Evolutionary conservation across 2,329 filamentous ascomycete species (phyloP).

Genomic region (Aspergillus versicolor): DNA sequence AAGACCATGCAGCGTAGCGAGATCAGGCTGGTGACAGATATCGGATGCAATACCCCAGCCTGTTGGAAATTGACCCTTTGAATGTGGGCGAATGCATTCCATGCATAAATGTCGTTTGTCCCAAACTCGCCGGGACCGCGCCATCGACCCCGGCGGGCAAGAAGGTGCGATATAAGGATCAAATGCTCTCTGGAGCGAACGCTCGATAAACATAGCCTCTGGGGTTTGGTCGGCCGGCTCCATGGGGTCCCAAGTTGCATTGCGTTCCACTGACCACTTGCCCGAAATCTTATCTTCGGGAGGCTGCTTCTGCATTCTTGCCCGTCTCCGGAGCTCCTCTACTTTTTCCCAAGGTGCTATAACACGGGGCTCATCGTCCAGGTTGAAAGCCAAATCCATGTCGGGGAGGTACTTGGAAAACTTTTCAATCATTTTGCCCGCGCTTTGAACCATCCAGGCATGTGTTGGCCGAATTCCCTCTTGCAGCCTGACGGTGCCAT

Average conservation of each 20-base stretch:
- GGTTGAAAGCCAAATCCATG: conserved; percentile 63
- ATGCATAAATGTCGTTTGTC: conserved; percentile 65
- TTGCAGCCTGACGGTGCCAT: conserved; percentile 51
- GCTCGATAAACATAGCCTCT: conserved; percentile 41
- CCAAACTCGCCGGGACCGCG: conserved; percentile 61
- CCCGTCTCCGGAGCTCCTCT: conserved; percentile 34
- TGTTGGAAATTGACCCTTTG: conserved; percentile 63
- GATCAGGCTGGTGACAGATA: conserved; percentile 74
- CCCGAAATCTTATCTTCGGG: conserved; percentile 23
- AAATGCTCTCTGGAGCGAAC: conserved; percentile 42
- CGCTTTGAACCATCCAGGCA: conserved; percentile 58
- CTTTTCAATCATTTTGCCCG: conserved; percentile 53
- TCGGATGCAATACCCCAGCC: conserved; percentile 66
- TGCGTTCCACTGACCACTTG: conserved; percentile 40
- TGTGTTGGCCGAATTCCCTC: conserved; percentile 55
- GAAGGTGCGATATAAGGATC: conserved; percentile 48
- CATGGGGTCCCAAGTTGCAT: conserved; percentile 38
- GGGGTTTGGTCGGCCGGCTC: conserved; percentile 33
- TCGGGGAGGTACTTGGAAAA: conserved; percentile 58
- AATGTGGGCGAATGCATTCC: conserved; percentile 63
- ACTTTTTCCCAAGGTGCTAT: conserved; percentile 52
- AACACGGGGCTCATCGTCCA: conserved; percentile 61
- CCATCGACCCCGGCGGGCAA: conserved; percentile 63
- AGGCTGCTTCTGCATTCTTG: conserved; percentile 18
- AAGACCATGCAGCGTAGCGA: conserved; percentile 71